Evolutionary conservation across 83 land plant species (phyloP), one percentile per base, ranked within the genome.

Genomic region (Thuja plicata): DNA sequence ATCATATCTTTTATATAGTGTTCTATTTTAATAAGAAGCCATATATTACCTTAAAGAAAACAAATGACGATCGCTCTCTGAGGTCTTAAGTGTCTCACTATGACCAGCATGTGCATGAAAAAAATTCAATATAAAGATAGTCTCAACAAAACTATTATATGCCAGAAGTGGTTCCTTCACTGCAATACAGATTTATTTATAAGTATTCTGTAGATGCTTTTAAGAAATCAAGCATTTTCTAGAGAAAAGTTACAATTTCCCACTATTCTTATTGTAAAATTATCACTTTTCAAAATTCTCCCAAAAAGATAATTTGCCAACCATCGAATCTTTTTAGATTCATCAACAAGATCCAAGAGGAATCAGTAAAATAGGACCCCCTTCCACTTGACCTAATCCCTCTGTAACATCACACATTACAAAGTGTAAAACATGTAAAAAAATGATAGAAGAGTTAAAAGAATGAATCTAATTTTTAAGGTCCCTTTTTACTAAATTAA

Each of bases 351-450:
- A 70, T 93, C 93, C 48, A 97, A 80, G 45, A 97, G 95, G 80
- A 97, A 97, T 30, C 96, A 92, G 48, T 96, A 98, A 89, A 97
- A 97, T 13, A 97, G 94, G 27, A 96, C 91, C 34, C 99, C 99
- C 89, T 97, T 94, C 99, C 99, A 97, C 87, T 97, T 97, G 48
- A 97, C 97, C 92, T 97, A 97, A 90, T 97, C 99, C 86, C 94
- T 91, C 98, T 96, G 93, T 12, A 88, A 60, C 15, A 38, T n/a
- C n/a, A 66, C 66, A 82, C 34, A 54, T 15, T 86, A 30, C 46
- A 24, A 37, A 34, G 2, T 10, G 34, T 87, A 27, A 57, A 71
- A 87, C 15, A 38, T 40, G 16, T 16, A n/a, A 46, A 1, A 40
- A 87, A 38, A 45, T 40, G 38, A 27, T n/a, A 87, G 19, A 24